Evolutionary conservation across 2,329 filamentous ascomycete species (phyloP), one percentile per base, ranked within the genome.

Genomic region (Lachnellula occidentalis): DNA sequence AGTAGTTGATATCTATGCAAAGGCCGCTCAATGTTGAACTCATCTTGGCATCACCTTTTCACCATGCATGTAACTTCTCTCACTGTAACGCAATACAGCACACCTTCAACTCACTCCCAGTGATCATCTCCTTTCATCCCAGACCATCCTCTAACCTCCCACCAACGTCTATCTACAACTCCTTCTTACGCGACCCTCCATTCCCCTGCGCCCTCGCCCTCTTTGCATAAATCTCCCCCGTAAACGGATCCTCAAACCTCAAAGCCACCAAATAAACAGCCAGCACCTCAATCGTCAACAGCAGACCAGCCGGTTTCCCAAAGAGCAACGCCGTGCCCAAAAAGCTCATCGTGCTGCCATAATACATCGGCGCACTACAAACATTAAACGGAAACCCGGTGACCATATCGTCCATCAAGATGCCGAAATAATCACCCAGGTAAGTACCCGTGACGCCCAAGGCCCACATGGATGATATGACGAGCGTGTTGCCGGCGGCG

Each of bases 381-480:
- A 97, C 80, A 72, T 88, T 97, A 80, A 99, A 99, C 2, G 94
- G 94, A 70, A 99, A 99, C 14, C 89, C 87, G 12, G 91, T 95
- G 50, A 99, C 92, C 66, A 92, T 92, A 63, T 87, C 77, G 70
- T 97, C 92, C 91, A 96, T 95, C 62, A 99, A 79, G 71, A 97
- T 96, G 64, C 94, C 94, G 70, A 97, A 99, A 78, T 99, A 99
- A 76, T 99, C 94, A 64, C 94, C 94, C 36, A 99, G 78, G 71
- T 96, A 99, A 37, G 94, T 99, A 59, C 94, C 94, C 0, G 91
- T 96, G 67, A 99, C 83, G 55, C 94, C 94, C 41, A 99, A 83
- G 34, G 86, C 88, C 84, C 85, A 96, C 74, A 95, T 97, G 58
- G 88, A 94, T 34, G 87, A 86, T 49, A 97, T 66, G 48, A 99